A percentile compares a stretch with the other conserved stretches of the same genome.
These are phyloP conservation scores for Castanospermum australe DNA, from an alignment of 306 rosid genomes.

Conservation along the genomic window DNA sequence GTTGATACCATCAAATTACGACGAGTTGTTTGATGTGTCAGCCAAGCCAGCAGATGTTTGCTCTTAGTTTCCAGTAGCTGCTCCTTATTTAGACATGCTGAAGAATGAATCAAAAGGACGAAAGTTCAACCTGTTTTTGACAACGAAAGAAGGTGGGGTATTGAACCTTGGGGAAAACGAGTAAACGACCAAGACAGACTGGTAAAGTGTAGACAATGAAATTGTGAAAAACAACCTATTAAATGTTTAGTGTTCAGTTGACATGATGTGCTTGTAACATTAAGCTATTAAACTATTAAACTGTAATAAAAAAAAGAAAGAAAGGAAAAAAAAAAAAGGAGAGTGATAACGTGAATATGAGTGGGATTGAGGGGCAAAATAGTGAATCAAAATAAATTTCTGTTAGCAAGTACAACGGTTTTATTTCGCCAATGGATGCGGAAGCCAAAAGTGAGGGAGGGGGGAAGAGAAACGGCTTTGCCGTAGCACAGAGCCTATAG, in stretches of 20 bases:
- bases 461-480: slow-evolving; percentile 41
- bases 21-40: background rate
- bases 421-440: slow-evolving; percentile 27
- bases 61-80: background rate
- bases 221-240: background rate
- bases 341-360: slow-evolving; percentile 6
- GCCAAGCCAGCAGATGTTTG: background rate
- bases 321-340: background rate
- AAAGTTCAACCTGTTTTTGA: background rate
- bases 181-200: too few relatives aligned
- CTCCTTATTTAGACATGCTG: background rate
- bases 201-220: too few relatives aligned
- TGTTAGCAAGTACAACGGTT: slow-evolving; percentile 38
- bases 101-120: background rate
- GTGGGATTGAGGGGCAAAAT: slow-evolving; percentile 29
- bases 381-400: background rate
- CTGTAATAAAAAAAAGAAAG: too few relatives aligned
- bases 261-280: background rate
- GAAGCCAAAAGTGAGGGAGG: slow-evolving; percentile 33
- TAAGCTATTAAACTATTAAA: too few relatives aligned
- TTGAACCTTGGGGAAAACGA: background rate
- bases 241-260: background rate
- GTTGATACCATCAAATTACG: too few relatives aligned
- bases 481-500: background rate
- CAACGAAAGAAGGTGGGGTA: background rate